Percentiles rank a stretch among this genome's conserved stretches.
Conservation (phyloP, 2,329 filamentous ascomycete species). For the Colletotrichum costaricense region DNA sequence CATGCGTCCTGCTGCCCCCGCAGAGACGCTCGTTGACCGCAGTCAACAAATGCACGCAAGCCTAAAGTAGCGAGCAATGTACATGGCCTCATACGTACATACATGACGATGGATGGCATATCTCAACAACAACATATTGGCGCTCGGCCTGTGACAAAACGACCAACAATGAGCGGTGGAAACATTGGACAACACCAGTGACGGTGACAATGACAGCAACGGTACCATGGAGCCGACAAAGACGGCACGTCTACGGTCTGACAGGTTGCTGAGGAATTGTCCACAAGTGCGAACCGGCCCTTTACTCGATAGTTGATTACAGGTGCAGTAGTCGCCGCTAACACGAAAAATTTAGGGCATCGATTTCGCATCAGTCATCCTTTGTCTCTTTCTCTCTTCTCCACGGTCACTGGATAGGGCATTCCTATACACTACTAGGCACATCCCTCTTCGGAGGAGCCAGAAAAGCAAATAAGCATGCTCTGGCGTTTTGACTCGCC, state of each 20-base stretch:
- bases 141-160: constrained; percentile 11
- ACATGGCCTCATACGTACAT: constrained; percentile 28
- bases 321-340: constrained; percentile 52
- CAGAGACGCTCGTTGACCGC: constrained; percentile 7
- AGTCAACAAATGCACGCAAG: constrained; percentile 10
- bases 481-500: constrained; percentile 26
- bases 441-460: constrained; percentile 20
- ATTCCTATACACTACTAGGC: constrained; percentile 42
- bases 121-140: constrained; percentile 3
- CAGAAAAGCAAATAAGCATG: constrained; percentile 27
- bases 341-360: constrained; percentile 47
- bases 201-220: background rate
- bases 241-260: background rate
- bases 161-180: constrained; percentile 23
- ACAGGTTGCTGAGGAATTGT: constrained; percentile 22
- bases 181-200: background rate
- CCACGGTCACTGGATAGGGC: constrained; percentile 23
- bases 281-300: constrained; percentile 16
- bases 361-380: constrained; percentile 31
- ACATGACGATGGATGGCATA: constrained; percentile 6
- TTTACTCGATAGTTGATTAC: constrained; percentile 45
- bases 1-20: background rate
- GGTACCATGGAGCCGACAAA: background rate
- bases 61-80: constrained; percentile 13
- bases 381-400: constrained; percentile 3